Percentiles rank a stretch among this genome's conserved stretches.
phyloP scores from a whole-genome alignment of 164 flowering plant genomes.

The Sextonia rubra region DNA sequence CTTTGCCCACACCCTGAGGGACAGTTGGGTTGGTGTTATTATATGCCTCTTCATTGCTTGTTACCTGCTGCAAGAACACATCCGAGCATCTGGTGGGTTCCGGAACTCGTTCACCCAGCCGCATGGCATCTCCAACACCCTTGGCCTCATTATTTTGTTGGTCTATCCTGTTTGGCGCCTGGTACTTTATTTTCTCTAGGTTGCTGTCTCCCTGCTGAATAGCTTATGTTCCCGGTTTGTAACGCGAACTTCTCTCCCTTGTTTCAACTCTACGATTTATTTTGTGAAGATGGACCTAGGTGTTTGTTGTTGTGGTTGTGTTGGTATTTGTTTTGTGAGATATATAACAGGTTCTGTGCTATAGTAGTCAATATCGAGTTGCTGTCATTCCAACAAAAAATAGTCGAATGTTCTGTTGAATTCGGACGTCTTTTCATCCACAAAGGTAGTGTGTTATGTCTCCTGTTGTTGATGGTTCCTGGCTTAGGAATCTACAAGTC shows the following conservation, averaged over 20 bases:
- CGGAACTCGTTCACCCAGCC: slow-evolving; percentile 71
- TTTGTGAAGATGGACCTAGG: background rate
- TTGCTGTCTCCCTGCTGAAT: background rate
- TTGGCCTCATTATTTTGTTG: slow-evolving; percentile 69
- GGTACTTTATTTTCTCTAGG: slow-evolving; percentile 33
- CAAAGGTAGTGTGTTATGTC: too few species aligned
- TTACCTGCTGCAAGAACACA: slow-evolving; percentile 90
- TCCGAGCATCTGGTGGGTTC: slow-evolving; percentile 87
- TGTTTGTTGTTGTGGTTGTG: background rate
- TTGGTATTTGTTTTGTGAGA: background rate
- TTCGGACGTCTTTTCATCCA: too few species aligned
- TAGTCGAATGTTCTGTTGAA: too few species aligned
- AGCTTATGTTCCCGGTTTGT: background rate
- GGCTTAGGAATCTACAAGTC: too few species aligned
- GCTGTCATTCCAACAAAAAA: too few species aligned
- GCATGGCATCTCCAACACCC: slow-evolving; percentile 75
- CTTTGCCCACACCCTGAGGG: slow-evolving; percentile 49
- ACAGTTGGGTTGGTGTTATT: slow-evolving; percentile 43
- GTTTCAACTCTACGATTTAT: background rate
- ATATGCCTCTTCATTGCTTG: slow-evolving; percentile 69
- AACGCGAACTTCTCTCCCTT: background rate
- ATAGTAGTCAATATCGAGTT: too few species aligned
- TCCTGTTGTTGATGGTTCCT: too few species aligned
- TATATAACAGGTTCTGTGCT: too few species aligned
- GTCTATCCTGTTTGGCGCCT: slow-evolving; percentile 77